Percentiles rank a stretch among this genome's conserved stretches.
phyloP scores from a whole-genome alignment of 78 protist species.

The Protostelium mycophagum region DNA sequence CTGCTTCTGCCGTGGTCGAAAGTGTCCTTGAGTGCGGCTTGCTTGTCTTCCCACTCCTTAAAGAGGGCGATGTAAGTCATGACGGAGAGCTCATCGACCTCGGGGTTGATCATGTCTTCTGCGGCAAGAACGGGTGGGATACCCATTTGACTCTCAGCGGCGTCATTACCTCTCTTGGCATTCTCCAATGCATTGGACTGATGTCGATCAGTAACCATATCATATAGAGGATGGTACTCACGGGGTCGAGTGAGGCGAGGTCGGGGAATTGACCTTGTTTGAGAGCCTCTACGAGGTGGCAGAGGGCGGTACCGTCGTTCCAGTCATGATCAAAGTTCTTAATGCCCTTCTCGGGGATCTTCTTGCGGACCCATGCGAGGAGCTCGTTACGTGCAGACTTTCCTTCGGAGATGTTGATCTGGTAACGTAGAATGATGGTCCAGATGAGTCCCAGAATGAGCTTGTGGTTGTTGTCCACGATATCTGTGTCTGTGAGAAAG shows the following conservation, averaged over 20 bases:
- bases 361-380: conserved; percentile 68
- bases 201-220: too few relatives aligned
- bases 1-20: conserved; percentile 23
- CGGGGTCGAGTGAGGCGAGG: neutral
- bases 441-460: conserved; percentile 76
- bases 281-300: conserved; percentile 58
- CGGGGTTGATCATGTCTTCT: conserved; percentile 45
- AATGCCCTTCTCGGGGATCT: conserved; percentile 45
- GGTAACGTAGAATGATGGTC: conserved; percentile 78
- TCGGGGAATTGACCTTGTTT: conserved; percentile 35
- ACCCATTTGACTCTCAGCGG: conserved; percentile 14
- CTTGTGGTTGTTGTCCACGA: conserved; percentile 66
- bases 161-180: conserved; percentile 5
- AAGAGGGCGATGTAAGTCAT: conserved; percentile 63
- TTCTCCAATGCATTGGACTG: neutral
- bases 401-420: conserved; percentile 66
- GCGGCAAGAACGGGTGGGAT: conserved; percentile 68
- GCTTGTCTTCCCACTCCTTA: conserved; percentile 6
- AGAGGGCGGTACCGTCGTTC: conserved; percentile 60
- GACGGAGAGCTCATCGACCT: conserved; percentile 59
- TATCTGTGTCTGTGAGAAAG: conserved; percentile 20
- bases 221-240: neutral
- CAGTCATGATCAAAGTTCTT: conserved; percentile 60
- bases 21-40: neutral
- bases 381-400: conserved; percentile 61